Evolutionary conservation across 2,329 filamentous ascomycete genomes (phyloP), one percentile per base, ranked within the genome.

Genomic region (Monascus ruber): DNA sequence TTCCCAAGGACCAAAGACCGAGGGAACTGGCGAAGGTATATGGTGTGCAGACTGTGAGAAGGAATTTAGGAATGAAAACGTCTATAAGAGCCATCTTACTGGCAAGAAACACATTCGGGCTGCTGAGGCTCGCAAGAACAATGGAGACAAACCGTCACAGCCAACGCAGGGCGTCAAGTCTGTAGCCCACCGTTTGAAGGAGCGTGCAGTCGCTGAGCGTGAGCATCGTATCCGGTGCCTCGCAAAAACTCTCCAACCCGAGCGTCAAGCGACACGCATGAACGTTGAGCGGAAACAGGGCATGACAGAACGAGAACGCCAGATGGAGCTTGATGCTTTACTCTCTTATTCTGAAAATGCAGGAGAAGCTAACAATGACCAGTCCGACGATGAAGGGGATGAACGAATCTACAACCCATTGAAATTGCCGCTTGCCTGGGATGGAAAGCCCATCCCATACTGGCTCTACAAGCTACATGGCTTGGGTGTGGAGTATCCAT

Each of bases 391-490:
- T 3, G 80, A 86, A 9, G 83, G 79, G 31, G 85, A 89, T 33
- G 87, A 94, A 47, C 88, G 81, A 58, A 84, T 96, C 43, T 95
- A 96, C 71, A 98, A 98, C 60, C 91, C 91, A 0, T 74, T 98
- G 48, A 98, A 98, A 59, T 73, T 98, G 2, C 91, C 91, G 0
- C 73, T 98, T 5, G 89, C 86, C 2, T 98, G 93, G 93, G 91
- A 98, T 50, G 91, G 93, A 51, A 98, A 98, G 59, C 91, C 93
- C 0, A 98, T 98, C 52, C 91, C 93, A 0, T 98, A 91, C 70
- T 98, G 91, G 91, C 74, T 98, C 10, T 98, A 96, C 72, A 91
- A 95, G 51, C 73, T 98, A 10, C 91, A 98, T 57, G 91, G 91
- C 1, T 70, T 98, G 25, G 91, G 91, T 6, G 87, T 94, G 8